Percentiles rank a stretch among this genome's conserved stretches.
Conservation (phyloP, 306 rosid species). For the Cicer arietinum region DNA sequence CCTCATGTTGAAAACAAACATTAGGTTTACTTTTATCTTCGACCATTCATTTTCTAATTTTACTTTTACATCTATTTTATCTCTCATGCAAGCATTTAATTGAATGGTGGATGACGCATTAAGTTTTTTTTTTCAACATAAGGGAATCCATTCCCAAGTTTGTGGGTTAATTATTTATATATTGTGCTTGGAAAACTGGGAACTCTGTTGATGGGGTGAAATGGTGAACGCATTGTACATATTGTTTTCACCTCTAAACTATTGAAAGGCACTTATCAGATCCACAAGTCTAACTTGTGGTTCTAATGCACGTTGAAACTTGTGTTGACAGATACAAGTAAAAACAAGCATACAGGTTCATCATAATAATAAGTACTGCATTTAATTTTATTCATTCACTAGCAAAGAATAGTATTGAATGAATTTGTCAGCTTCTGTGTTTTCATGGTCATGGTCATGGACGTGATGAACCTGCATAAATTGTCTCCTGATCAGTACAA, state of each 20-base stretch:
- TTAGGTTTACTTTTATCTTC: no score
- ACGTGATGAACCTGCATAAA: conserved; percentile 40
- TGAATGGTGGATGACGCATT: no score
- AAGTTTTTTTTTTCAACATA: no score
- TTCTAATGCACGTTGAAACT: background rate
- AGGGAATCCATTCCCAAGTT: no score
- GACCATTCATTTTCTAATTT: no score
- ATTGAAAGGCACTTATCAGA: conserved; percentile 13
- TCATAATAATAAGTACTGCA: conserved; percentile 1
- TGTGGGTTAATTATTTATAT: no score
- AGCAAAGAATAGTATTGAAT: conserved; percentile 41
- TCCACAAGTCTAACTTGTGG: background rate
- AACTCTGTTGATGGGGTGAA: conserved; percentile 29
- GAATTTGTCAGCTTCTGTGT: conserved; percentile 55
- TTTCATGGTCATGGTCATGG: conserved; percentile 46
- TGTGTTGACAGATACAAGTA: background rate
- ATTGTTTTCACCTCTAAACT: conserved; percentile 18
- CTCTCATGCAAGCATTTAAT: no score
- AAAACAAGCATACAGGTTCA: background rate
- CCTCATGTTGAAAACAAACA: no score
- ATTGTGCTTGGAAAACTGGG: no score
- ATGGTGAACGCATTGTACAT: background rate
- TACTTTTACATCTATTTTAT: no score
- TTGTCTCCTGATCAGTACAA: conserved; percentile 50
- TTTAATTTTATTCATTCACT: conserved; percentile 40